These are phyloP conservation scores for Pestalotiopsis sp. DNA, from an alignment of 2,329 filamentous ascomycete genomes.

Conservation along the genomic window DNA sequence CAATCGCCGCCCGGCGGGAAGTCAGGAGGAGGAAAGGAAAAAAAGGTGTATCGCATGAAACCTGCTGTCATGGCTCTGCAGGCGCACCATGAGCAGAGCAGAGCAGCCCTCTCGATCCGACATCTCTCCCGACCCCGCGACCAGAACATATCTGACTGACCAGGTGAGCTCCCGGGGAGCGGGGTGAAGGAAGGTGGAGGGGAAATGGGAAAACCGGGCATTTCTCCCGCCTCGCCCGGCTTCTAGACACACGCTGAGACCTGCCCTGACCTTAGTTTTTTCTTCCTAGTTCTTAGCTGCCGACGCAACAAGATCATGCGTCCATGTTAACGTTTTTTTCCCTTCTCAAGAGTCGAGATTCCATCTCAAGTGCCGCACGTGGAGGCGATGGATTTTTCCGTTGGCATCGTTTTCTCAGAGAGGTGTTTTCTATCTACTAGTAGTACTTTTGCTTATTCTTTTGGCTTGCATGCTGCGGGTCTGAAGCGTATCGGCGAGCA, in stretches of 20 bases:
- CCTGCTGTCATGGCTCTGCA: slow-evolving; percentile 10
- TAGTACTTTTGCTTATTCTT: background rate
- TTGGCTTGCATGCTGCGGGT: background rate
- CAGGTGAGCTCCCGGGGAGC: background rate
- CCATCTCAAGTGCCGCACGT: background rate
- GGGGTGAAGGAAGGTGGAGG: background rate
- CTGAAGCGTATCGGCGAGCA: background rate
- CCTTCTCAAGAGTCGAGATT: background rate
- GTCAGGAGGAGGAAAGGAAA: background rate
- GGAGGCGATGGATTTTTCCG: background rate
- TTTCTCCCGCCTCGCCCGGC: background rate
- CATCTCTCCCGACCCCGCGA: too few species aligned
- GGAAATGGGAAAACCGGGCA: background rate
- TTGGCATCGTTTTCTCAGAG: background rate
- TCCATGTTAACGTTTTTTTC: too few species aligned
- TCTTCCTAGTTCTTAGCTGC: too few species aligned
- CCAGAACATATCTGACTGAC: background rate
- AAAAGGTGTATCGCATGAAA: slow-evolving; percentile 7
- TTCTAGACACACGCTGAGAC: background rate
- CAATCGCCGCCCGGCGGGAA: background rate
- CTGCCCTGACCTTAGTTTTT: too few species aligned
- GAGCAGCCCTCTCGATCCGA: too few species aligned
- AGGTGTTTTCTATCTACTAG: background rate
- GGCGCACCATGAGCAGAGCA: background rate
- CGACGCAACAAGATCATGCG: too few species aligned